Base-by-base conservation (phyloP, 225 moss, liverwort and hornwort species). In the Pseudisothecium myosuroides region DNA sequence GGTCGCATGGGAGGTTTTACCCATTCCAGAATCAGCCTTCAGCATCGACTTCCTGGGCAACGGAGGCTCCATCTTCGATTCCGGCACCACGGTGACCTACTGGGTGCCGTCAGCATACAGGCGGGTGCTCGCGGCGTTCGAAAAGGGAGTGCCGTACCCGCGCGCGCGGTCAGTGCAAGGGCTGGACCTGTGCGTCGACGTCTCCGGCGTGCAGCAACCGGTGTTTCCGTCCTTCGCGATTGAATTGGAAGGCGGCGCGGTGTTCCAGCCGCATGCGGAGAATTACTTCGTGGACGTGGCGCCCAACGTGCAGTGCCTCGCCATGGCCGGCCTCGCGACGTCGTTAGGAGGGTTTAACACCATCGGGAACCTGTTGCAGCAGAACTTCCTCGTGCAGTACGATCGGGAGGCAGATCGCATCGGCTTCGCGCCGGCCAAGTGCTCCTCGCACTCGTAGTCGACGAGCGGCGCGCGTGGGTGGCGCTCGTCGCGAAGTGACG, bases 291-390 rank as follows among this genome's bases (percentile, higher is more conserved):
- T 97, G 72, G 91, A 93, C 47, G 96, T 95, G 18, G 88, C 91
- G 11, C 87, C 91, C 39, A 89, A 84, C 81, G 93, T 92, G 55
- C 90, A 93, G 83, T 97, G 97, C 78, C 89, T 96, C 60, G 97
- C 96, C 31, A 95, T 97, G 92, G 91, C 91, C 14, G 87, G 91
- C 22, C 84, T 95, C 14, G 12, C 77, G 29, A 80, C 93, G 54
- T 88, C 93, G 21, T 28, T 89, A 15, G 93, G 93, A 5, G 94
- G 94, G 5, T 95, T 94, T 29, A 95, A 93, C 52, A 94, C 96
- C 4, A 87, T 97, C 24, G 97, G 97, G 34, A 97, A 97, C 83
- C 78, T 97, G 87, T 66, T 95, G 85, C 97, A 97, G 84, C 97
- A 97, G 72, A 96, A 97, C 75, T 97, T 93, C 76, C 93, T 96